These are phyloP conservation scores for Sclerotinia trifoliorum DNA, from an alignment of 2,329 filamentous ascomycete genomes.

Conservation along the genomic window DNA sequence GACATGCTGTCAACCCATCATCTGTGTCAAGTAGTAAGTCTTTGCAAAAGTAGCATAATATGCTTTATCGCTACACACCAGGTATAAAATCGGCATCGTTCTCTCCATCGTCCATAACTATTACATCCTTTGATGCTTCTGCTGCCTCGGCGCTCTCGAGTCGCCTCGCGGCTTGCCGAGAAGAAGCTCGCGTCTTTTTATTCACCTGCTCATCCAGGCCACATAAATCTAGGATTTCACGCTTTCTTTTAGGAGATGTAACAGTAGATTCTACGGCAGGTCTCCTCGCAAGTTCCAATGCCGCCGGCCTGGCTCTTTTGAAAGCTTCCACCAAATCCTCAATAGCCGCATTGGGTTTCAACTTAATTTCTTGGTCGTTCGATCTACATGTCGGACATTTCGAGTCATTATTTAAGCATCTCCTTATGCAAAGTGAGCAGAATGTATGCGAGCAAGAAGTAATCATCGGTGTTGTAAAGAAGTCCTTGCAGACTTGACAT, in stretches of 20 bases:
- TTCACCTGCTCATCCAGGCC: constrained; percentile 39
- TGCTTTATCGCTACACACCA: constrained; percentile 28
- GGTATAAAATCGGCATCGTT: constrained; percentile 37
- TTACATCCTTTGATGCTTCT: constrained; percentile 39
- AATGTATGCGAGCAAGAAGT: constrained; percentile 96
- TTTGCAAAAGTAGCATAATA: not conserved
- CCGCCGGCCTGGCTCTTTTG: constrained; percentile 57
- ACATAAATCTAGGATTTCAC: constrained; percentile 35
- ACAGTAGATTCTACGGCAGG: constrained; percentile 36
- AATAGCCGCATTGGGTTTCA: constrained; percentile 81
- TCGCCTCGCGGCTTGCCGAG: constrained; percentile 46
- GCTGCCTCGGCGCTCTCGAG: constrained; percentile 31
- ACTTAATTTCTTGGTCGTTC: constrained; percentile 76
- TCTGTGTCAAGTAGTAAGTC: constrained; percentile 27
- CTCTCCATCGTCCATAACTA: constrained; percentile 34
- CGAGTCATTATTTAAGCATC: constrained; percentile 77
- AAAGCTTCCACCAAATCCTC: constrained; percentile 85
- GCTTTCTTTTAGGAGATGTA: constrained; percentile 53
- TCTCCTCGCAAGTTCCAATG: constrained; percentile 63
- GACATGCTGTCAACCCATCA: constrained; percentile 73
- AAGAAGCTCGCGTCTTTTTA: constrained; percentile 55
- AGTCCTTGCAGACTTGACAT: constrained; percentile 98
- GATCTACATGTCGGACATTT: constrained; percentile 84
- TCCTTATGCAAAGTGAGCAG: constrained; percentile 91
- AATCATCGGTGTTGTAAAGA: constrained; percentile 91